Percentiles rank a stretch among this genome's conserved stretches.
Conservation (phyloP, 2,329 filamentous ascomycete species). For the Knufia petricola region DNA sequence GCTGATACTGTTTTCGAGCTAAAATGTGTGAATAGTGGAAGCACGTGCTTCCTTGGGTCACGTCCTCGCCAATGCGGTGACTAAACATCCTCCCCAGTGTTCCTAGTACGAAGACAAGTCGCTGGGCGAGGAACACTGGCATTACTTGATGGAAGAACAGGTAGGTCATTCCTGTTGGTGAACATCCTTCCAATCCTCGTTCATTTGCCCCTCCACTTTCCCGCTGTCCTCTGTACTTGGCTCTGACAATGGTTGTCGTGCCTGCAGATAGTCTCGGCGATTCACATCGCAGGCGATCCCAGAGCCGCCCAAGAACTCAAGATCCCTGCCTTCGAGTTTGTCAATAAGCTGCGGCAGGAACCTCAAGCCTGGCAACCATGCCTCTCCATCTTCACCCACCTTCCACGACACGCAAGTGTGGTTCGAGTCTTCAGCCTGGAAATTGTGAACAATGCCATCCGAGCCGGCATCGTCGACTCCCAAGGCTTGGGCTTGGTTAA, state of each 20-base stretch:
- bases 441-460: constrained; percentile 83
- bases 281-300: constrained; percentile 85
- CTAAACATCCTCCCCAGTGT: constrained; percentile 21
- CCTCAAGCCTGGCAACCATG: constrained; percentile 85
- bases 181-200: not conserved
- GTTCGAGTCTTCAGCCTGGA: constrained; percentile 84
- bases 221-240: too few relatives aligned
- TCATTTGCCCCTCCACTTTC: too few relatives aligned
- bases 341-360: constrained; percentile 67
- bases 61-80: constrained; percentile 23
- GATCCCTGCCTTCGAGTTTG: constrained; percentile 56
- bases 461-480: constrained; percentile 64
- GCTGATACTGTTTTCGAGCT: not conserved
- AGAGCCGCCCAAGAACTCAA: constrained; percentile 64
- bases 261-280: constrained; percentile 44
- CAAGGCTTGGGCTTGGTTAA: constrained; percentile 66
- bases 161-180: constrained; percentile 10
- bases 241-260: constrained; percentile 42
- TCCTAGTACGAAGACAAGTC: constrained; percentile 15
- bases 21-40: constrained; percentile 11
- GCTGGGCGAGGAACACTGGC: constrained; percentile 23
- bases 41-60: constrained; percentile 22
- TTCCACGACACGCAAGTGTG: constrained; percentile 66
- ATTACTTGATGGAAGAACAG: constrained; percentile 24
- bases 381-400: constrained; percentile 71